Conservation (phyloP, 192 early-diverging fungal species). For the Podila minutissima region DNA sequence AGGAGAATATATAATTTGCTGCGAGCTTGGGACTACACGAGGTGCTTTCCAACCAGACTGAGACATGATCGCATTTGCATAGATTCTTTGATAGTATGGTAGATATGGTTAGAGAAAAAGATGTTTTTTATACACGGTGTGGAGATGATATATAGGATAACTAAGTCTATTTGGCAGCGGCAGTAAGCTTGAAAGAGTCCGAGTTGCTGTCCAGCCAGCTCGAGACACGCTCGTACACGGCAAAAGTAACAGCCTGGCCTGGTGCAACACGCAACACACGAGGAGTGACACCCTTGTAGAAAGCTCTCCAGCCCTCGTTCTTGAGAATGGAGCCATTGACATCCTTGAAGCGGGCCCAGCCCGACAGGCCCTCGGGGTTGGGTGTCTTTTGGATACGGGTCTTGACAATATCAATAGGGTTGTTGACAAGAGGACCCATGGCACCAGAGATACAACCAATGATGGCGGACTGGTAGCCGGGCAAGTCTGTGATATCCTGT, state of each 20-base stretch:
- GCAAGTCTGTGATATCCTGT: conserved; percentile 80
- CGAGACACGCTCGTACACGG: conserved; percentile 92
- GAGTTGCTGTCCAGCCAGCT: conserved; percentile 67
- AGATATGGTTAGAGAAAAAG: no score
- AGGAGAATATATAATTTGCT: no score
- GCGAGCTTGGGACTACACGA: no score
- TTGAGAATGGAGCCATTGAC: conserved; percentile 82
- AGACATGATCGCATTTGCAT: no score
- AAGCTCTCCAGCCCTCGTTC: conserved; percentile 92
- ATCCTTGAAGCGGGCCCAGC: conserved; percentile 80
- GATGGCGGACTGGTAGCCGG: conserved; percentile 89
- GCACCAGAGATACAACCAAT: conserved; percentile 92
- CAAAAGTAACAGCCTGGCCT: conserved; percentile 97
- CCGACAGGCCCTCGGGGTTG: conserved; percentile 70
- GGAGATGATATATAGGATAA: not conserved
- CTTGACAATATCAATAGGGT: conserved; percentile 98
- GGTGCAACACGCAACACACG: conserved; percentile 94
- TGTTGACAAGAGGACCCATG: conserved; percentile 92
- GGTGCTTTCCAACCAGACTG: no score
- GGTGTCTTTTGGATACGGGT: conserved; percentile 95
- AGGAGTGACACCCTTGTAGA: conserved; percentile 96
- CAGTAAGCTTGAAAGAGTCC: conserved; percentile 38
- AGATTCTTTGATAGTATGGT: no score
- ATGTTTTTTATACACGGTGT: no score
- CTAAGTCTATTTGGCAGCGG: conserved; percentile 16